Conservation (phyloP, 495 filamentous ascomycete species). For the Neurospora africana region DNA sequence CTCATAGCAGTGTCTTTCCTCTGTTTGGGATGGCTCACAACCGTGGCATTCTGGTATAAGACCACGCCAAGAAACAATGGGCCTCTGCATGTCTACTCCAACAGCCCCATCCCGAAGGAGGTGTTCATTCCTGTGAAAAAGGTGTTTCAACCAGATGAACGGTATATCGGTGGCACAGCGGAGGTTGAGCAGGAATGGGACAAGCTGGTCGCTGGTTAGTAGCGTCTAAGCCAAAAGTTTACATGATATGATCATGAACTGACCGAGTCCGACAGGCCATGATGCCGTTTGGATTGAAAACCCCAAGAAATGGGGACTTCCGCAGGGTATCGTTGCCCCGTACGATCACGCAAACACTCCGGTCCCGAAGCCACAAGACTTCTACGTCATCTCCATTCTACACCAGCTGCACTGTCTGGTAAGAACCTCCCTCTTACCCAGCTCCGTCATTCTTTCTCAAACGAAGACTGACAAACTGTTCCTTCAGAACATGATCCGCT, state of each 20-base stretch:
- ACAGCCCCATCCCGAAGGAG: background rate
- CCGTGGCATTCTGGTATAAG: background rate
- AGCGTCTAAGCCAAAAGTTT: background rate
- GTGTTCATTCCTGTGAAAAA: conserved; percentile 3
- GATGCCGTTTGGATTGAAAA: conserved; percentile 5
- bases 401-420: background rate
- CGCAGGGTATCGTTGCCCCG: background rate
- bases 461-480: background rate
- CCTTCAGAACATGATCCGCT: background rate
- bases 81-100: conserved; percentile 1
- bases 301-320: conserved; percentile 1
- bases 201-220: background rate
- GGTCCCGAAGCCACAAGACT: background rate
- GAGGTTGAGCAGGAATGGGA: conserved; percentile 1
- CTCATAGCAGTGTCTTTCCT: background rate
- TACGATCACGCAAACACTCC: background rate
- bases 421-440: background rate
- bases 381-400: background rate
- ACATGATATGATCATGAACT: background rate
- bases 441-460: background rate
- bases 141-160: conserved; percentile 4
- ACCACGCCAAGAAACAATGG: background rate
- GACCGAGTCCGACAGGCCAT: background rate
- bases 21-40: background rate
- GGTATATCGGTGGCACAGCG: background rate